Evolutionary conservation across 2,329 filamentous ascomycete genomes (phyloP).

Genomic region (Lachnellula subtilissima): DNA sequence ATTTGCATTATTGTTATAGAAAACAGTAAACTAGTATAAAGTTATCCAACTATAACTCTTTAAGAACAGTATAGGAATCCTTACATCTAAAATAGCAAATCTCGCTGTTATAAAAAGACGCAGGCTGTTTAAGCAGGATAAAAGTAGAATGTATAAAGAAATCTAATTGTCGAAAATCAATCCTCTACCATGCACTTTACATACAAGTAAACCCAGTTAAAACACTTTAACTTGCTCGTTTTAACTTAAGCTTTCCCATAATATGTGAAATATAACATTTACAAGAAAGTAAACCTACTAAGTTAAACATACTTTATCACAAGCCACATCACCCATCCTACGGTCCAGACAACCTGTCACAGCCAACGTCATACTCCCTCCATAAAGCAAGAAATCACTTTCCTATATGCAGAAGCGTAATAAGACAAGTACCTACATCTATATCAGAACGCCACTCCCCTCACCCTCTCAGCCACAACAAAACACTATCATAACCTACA

Average conservation of each 20-base stretch:
- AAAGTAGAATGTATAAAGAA: slow-evolving; percentile 24
- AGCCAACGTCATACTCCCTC: background rate
- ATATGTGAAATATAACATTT: too few species aligned
- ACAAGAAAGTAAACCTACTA: background rate
- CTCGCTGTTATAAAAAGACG: too few species aligned
- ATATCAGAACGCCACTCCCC: too few species aligned
- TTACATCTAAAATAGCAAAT: too few species aligned
- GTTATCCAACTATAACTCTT: too few species aligned
- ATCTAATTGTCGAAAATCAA: background rate
- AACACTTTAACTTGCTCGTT: background rate
- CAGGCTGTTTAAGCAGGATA: slow-evolving; percentile 18
- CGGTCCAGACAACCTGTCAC: background rate
- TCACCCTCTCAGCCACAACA: too few species aligned
- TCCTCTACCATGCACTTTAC: background rate
- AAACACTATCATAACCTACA: background rate
- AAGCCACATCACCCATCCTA: background rate
- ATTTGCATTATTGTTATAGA: too few species aligned
- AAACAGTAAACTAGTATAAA: too few species aligned
- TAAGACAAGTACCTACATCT: too few species aligned
- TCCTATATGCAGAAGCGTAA: background rate
- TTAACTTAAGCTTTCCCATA: too few species aligned
- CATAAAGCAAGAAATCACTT: background rate
- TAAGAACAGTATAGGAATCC: too few species aligned
- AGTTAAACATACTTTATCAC: background rate
- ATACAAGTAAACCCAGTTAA: background rate